phyloP scores from a whole-genome alignment of 768 basidiomycete genomes.

The Gymnopilus junonius region DNA sequence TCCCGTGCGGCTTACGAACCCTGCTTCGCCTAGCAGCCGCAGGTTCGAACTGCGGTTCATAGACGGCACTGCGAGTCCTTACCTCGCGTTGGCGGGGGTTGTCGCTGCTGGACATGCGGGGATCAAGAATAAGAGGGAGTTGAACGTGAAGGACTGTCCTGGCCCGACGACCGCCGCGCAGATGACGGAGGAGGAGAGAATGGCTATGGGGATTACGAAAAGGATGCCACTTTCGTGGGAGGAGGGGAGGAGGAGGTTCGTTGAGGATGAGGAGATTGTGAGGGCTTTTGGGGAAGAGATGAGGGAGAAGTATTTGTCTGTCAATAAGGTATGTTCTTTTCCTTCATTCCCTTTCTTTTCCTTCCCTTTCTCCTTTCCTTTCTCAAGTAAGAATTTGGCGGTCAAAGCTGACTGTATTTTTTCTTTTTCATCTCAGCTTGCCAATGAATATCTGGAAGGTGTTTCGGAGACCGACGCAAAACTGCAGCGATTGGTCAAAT shows the following conservation, averaged over 20 bases:
- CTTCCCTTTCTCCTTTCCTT: not conserved
- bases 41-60: constrained; percentile 67
- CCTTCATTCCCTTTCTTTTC: not conserved
- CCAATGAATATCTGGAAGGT: not conserved
- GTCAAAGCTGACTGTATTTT: not conserved
- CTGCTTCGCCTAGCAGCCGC: constrained; percentile 46
- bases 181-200: constrained; percentile 50
- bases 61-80: constrained; percentile 68
- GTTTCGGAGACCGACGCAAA: not conserved
- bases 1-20: constrained; percentile 62
- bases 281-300: constrained; percentile 49
- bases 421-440: not conserved
- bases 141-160: constrained; percentile 42
- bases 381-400: not conserved
- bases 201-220: constrained; percentile 46
- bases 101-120: constrained; percentile 60
- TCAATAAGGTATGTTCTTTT: constrained; percentile 40
- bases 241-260: constrained; percentile 48
- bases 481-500: constrained; percentile 1
- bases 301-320: constrained; percentile 46
- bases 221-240: constrained; percentile 54
- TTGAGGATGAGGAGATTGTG: constrained; percentile 38
- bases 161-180: constrained; percentile 38
- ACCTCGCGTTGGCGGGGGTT: constrained; percentile 63
- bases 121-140: constrained; percentile 39